Base-by-base conservation (phyloP, 805 yeast species). In the Candida parachauliodes region DNA sequence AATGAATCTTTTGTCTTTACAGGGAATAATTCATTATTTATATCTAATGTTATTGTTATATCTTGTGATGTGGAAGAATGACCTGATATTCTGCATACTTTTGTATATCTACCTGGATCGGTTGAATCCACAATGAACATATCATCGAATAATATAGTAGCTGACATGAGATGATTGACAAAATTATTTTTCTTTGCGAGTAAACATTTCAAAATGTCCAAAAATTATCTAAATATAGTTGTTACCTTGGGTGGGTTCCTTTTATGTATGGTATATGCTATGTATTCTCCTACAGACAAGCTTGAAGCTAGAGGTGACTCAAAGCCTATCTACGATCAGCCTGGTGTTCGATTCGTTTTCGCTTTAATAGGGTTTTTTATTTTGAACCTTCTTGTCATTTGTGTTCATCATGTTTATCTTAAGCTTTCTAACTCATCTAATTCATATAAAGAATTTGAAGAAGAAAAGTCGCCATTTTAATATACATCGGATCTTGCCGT, bases 11-110 rank as follows among this genome's bases (percentile, higher is more conserved):
- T 79, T 41, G 70, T 66, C 40, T 75, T 66, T 22, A 91, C 87
- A 16, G 97, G 96, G 70, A 88, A 91, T 47, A 93, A 72, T 58
- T 91, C 98, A 30, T 87, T 77, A 67, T 93, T 91, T 59, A 91
- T 76, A 61, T 91, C 98, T 47, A 91, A 71, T 4, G 95, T 84
- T 55, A 91, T 76, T 50, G 82, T 83, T 48, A 89, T 79, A 48
- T 84, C 94, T 42, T 74, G 70, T 32, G 88, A 77, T 23, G 96
- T 80, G 31, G 89, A 83, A 18, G 96, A 87, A 46, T 80, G 79
- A 14, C 93, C 97, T 51, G 85, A 85, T 51, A 91, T 76, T 54
- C 98, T 85, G 16, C 87, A 71, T 12, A 91, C 96, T 56, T 84
- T 87, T 73, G 88, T 94, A 70, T 91, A 91, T 57, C 96, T 80